phyloP scores from a whole-genome alignment of 192 early-diverging fungal species.

The Bifiguratus adelaidae region DNA sequence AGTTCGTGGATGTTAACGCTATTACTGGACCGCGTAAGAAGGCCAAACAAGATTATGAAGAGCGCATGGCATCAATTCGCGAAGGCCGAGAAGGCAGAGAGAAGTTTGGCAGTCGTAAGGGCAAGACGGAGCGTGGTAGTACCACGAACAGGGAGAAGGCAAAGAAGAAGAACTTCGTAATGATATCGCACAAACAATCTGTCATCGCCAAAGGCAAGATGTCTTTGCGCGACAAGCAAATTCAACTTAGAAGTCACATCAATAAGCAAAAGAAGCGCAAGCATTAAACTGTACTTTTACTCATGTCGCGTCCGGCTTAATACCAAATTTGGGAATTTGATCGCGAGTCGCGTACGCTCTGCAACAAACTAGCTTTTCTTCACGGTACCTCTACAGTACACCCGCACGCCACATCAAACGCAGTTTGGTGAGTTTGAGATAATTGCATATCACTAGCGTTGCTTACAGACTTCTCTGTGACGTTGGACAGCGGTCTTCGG shows the following conservation, averaged over 20 bases:
- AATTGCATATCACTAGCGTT: no score
- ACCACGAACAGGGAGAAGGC: conserved; percentile 90
- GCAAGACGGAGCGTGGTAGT: conserved; percentile 66
- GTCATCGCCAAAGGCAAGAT: conserved; percentile 63
- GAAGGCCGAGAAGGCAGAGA: conserved; percentile 85
- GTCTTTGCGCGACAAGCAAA: conserved; percentile 67
- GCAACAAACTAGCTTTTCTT: no score
- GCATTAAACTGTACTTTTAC: conserved; percentile 33
- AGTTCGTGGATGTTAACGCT: conserved; percentile 23
- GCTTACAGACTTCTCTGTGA: no score
- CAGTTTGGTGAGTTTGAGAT: no score
- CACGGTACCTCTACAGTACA: no score
- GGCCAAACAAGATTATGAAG: conserved; percentile 86
- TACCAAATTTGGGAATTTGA: no score
- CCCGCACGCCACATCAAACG: no score
- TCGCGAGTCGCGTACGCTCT: no score
- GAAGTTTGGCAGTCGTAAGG: conserved; percentile 83
- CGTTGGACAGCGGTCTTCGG: no score
- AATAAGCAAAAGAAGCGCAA: conserved; percentile 51
- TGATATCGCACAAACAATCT: conserved; percentile 90
- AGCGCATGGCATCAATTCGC: conserved; percentile 78
- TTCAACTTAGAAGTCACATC: conserved; percentile 43
- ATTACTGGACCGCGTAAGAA: conserved; percentile 59
- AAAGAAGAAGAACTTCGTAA: conserved; percentile 88
- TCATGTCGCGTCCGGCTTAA: no score